These are phyloP conservation scores for Yamadazyma olivae DNA, from an alignment of 805 yeast genomes.

Conservation along the genomic window DNA sequence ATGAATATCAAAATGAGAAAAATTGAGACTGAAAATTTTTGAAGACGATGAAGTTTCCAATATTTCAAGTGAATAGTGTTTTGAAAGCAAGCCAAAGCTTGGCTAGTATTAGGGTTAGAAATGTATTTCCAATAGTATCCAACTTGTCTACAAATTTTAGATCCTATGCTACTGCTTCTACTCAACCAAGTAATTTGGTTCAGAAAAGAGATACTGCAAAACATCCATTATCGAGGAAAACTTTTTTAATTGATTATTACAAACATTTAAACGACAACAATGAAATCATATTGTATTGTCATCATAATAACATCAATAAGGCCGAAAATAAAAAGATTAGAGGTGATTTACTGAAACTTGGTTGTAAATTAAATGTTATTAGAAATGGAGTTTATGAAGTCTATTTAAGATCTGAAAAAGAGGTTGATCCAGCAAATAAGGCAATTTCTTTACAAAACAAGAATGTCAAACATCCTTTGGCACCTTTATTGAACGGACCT, in stretches of 20 bases:
- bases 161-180: not conserved
- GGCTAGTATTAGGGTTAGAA: too few relatives aligned
- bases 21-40: too few relatives aligned
- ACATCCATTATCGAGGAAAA: constrained; percentile 71
- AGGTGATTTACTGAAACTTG: constrained; percentile 57
- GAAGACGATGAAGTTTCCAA: too few relatives aligned
- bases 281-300: constrained; percentile 73
- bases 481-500: constrained; percentile 76
- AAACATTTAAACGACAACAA: constrained; percentile 63
- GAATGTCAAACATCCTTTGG: constrained; percentile 60
- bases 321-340: constrained; percentile 65
- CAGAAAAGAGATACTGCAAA: constrained; percentile 47
- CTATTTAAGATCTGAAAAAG: constrained; percentile 67
- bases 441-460: constrained; percentile 46
- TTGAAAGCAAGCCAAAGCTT: too few relatives aligned
- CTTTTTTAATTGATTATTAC: constrained; percentile 80
- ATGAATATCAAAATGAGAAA: too few relatives aligned
- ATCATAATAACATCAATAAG: constrained; percentile 78
- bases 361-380: constrained; percentile 67
- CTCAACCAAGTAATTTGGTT: not conserved
- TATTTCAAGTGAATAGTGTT: too few relatives aligned
- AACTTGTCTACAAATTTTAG: too few relatives aligned
- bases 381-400: constrained; percentile 71
- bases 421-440: constrained; percentile 69
- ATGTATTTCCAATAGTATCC: too few relatives aligned